Evolutionary conservation across 2,329 filamentous ascomycete genomes (phyloP).

Genomic region (Aspergillus fumigatus): DNA sequence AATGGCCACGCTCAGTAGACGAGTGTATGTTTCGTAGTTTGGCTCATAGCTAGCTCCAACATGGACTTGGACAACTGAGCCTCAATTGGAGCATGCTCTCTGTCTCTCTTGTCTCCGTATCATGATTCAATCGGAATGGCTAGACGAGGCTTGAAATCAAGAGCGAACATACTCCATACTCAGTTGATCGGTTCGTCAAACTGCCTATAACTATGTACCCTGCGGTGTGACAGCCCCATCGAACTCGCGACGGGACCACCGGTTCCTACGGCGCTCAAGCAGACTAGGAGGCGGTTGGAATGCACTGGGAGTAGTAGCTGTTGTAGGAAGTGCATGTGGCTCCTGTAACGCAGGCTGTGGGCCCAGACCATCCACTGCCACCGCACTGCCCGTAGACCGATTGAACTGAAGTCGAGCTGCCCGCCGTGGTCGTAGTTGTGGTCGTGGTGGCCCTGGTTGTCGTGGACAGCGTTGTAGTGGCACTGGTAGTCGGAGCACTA

Average conservation of each 20-base stretch:
- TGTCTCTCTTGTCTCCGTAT: no score
- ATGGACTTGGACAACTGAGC: no score
- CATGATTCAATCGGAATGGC: no score
- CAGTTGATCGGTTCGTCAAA: no score
- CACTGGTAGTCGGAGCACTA: background rate
- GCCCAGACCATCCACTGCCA: background rate
- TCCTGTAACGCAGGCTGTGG: background rate
- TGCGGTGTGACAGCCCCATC: no score
- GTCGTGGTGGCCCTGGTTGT: background rate
- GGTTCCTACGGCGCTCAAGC: no score
- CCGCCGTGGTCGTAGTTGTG: background rate
- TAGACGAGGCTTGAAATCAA: no score
- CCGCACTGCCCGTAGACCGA: background rate
- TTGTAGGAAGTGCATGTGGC: background rate
- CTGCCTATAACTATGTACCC: no score
- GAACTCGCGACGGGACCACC: no score
- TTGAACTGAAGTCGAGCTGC: background rate
- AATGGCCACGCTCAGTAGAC: background rate
- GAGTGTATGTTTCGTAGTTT: background rate
- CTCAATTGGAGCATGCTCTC: no score
- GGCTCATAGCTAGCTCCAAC: no score
- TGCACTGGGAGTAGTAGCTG: background rate
- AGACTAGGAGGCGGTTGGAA: background rate
- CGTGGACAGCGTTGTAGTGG: background rate
- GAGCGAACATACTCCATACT: no score